Percentiles rank a stretch among this genome's conserved stretches.
Conservation (phyloP, 306 rosid species). For the Biancaea sappan region DNA sequence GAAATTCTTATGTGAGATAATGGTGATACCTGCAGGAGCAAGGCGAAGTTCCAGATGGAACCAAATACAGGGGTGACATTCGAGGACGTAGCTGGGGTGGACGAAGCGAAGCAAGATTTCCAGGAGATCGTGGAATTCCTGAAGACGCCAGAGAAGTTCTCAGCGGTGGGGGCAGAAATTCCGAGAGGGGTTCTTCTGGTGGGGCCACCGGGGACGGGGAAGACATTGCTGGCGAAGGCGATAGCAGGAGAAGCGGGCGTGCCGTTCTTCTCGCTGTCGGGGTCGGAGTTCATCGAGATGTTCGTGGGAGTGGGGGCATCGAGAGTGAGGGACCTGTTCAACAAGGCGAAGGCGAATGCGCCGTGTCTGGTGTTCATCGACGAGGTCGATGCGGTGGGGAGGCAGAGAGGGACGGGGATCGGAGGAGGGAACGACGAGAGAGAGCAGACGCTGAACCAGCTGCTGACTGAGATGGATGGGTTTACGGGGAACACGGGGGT, state of each 20-base stretch:
- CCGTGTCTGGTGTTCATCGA: constrained; percentile 84
- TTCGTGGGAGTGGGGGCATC: constrained; percentile 89
- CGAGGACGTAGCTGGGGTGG: constrained; percentile 81
- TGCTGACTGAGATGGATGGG: constrained; percentile 89
- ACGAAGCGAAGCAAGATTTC: constrained; percentile 89
- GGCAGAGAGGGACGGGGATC: constrained; percentile 86
- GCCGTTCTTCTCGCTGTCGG: constrained; percentile 79
- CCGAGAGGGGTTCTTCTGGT: constrained; percentile 75
- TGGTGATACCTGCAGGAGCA: constrained; percentile 60
- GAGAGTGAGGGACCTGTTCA: constrained; percentile 77
- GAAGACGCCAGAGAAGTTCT: constrained; percentile 77
- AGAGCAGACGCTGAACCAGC: constrained; percentile 78
- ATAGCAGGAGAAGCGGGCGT: constrained; percentile 93
- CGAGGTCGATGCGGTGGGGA: constrained; percentile 84
- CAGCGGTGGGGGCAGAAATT: constrained; percentile 72
- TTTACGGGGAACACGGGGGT: constrained; percentile 70
- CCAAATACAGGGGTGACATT: constrained; percentile 86
- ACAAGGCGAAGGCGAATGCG: constrained; percentile 67
- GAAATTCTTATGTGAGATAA: background rate
- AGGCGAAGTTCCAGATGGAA: constrained; percentile 82
- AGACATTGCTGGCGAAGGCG: constrained; percentile 79
- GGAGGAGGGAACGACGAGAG: constrained; percentile 89
- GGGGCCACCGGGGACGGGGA: constrained; percentile 86
- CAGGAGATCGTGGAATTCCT: constrained; percentile 80
- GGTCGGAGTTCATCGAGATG: constrained; percentile 88